Percentiles rank a stretch among this genome's conserved stretches.
phyloP scores from a whole-genome alignment of 2,329 filamentous ascomycete genomes.

The Metarhizium rileyi region DNA sequence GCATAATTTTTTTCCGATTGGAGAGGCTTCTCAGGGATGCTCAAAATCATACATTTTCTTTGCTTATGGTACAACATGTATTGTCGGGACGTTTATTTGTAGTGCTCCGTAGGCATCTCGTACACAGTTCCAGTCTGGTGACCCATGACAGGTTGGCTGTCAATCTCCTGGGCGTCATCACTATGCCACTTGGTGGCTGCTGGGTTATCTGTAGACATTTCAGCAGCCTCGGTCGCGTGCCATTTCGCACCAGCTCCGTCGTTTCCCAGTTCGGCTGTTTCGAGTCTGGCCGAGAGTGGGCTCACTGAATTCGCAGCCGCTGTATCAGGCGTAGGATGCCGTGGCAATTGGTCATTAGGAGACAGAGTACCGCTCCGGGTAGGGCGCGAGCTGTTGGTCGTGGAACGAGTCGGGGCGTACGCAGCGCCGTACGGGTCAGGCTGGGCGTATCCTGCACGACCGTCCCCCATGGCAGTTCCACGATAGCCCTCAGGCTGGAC shows the following conservation, averaged over 20 bases:
- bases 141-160: conserved; percentile 23
- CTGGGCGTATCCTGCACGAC: conserved; percentile 29
- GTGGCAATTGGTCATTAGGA: conserved; percentile 14
- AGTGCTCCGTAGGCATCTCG: conserved; percentile 32
- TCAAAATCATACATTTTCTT: neutral
- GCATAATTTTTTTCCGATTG: neutral
- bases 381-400: conserved; percentile 8
- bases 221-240: conserved; percentile 12
- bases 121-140: conserved; percentile 28
- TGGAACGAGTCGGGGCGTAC: conserved; percentile 16
- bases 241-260: conserved; percentile 7
- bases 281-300: conserved; percentile 6
- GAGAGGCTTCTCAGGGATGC: neutral
- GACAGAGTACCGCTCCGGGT: conserved; percentile 9
- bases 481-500: conserved; percentile 26
- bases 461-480: conserved; percentile 29
- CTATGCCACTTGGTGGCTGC: conserved; percentile 24
- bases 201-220: conserved; percentile 23
- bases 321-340: conserved; percentile 16
- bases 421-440: conserved; percentile 24
- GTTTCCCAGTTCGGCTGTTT: conserved; percentile 11
- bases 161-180: conserved; percentile 28
- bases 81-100: conserved; percentile 17
- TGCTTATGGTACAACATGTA: neutral
- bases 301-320: conserved; percentile 9